Conservation (phyloP, 192 early-diverging fungal genomes). For the Linnemannia schmuckeri region DNA sequence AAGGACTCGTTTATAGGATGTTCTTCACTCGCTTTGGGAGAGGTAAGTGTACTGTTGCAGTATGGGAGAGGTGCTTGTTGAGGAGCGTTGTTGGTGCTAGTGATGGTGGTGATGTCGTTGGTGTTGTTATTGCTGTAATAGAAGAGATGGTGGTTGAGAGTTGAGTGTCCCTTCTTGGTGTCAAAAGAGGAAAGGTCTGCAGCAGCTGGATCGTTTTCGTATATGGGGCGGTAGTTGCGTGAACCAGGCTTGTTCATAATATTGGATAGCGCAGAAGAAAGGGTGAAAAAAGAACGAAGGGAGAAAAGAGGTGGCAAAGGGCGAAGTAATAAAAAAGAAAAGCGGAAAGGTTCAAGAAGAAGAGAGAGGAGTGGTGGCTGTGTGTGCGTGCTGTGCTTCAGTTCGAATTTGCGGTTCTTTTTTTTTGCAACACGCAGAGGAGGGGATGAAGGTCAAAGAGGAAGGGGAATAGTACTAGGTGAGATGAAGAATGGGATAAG, state of each 20-base stretch:
- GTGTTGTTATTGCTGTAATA: neutral
- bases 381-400: conserved; percentile 2
- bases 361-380: neutral
- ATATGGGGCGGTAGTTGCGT: neutral
- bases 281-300: neutral
- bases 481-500: neutral
- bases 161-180: neutral
- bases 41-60: neutral
- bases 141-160: neutral
- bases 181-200: neutral
- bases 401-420: neutral
- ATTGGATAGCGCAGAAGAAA: neutral
- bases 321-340: neutral
- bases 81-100: neutral
- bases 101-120: neutral
- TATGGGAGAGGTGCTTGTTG: neutral
- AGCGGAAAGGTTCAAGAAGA: neutral
- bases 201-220: neutral
- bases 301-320: neutral
- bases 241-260: neutral
- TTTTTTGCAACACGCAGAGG: neutral
- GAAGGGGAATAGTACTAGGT: neutral
- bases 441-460: neutral
- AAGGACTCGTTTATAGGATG: neutral
- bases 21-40: neutral